A percentile compares a stretch with the other conserved stretches of the same genome.
Conservation (phyloP, 139 green algal species). For the Chlamydomonas incerta region DNA sequence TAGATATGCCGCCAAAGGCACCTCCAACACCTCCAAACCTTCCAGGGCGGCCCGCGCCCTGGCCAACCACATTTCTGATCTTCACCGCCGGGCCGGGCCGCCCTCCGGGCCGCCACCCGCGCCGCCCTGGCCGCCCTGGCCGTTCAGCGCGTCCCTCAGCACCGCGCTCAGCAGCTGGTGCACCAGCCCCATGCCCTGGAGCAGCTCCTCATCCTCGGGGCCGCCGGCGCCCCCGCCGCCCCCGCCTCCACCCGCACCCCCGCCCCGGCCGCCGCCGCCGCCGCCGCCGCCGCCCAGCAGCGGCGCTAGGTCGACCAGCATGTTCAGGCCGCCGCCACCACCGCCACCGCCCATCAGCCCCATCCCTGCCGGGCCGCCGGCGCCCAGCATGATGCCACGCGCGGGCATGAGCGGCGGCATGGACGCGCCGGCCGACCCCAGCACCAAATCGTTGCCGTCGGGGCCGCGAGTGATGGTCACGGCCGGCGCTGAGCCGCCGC, state of each 20-base stretch:
- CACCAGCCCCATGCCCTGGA: constrained; percentile 32
- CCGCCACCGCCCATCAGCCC: background rate
- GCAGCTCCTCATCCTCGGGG: background rate
- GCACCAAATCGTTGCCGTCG: constrained; percentile 36
- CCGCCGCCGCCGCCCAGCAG: background rate
- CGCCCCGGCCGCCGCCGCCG: background rate
- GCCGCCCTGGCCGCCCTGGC: background rate
- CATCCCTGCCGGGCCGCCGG: background rate
- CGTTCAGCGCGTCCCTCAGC: constrained; percentile 13
- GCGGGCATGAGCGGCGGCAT: constrained; percentile 40
- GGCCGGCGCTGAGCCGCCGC: background rate
- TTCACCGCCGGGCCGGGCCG: too few relatives aligned
- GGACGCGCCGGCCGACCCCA: constrained; percentile 7
- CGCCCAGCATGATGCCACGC: constrained; percentile 4
- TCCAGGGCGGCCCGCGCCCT: too few relatives aligned
- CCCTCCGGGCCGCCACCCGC: background rate
- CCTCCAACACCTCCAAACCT: too few relatives aligned
- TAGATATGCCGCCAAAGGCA: too few relatives aligned
- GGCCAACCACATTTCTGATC: too few relatives aligned
- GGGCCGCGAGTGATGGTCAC: constrained; percentile 26
- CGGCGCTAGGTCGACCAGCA: background rate
- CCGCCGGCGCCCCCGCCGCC: background rate
- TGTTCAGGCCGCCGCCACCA: background rate
- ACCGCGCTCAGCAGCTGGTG: constrained; percentile 40
- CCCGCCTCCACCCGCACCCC: too few relatives aligned